A percentile compares a stretch with the other conserved stretches of the same genome.
Conservation (phyloP, 2,329 filamentous ascomycete species). For the Fusarium falciforme region DNA sequence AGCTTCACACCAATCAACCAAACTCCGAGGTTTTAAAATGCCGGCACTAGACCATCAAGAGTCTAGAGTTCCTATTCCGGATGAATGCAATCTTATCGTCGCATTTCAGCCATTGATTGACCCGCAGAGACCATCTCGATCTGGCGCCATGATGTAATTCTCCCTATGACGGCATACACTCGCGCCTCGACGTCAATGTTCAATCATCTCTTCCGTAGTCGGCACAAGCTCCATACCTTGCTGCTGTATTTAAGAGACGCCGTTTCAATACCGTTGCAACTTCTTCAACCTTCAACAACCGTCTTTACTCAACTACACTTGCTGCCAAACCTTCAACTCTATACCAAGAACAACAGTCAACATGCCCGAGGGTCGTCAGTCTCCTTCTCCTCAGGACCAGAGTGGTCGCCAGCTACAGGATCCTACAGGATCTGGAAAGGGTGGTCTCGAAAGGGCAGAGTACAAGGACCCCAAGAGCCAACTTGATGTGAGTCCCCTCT, state of each 20-base stretch:
- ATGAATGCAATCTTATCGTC: not conserved
- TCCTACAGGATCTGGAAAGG: conserved; percentile 67
- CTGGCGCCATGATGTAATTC: conserved; percentile 42
- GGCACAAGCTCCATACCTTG: not conserved
- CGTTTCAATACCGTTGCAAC: not conserved
- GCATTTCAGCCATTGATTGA: not conserved
- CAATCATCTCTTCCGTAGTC: conserved; percentile 24
- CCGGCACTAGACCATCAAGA: not conserved
- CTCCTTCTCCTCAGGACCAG: conserved; percentile 78
- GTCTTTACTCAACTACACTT: not conserved
- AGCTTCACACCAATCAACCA: conserved; percentile 15
- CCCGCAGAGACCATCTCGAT: conserved; percentile 30
- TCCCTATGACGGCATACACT: conserved; percentile 43
- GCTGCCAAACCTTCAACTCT: not conserved
- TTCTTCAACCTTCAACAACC: not conserved
- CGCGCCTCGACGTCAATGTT: conserved; percentile 40
- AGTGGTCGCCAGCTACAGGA: conserved; percentile 72
- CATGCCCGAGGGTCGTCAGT: conserved; percentile 83
- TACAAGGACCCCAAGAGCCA: conserved; percentile 62
- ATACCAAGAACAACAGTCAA: conserved; percentile 47
- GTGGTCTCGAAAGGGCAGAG: conserved; percentile 64
- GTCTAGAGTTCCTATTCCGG: not conserved
- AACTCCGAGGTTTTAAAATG: conserved; percentile 14
- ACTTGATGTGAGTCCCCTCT: conserved; percentile 55
- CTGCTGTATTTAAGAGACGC: conserved; percentile 15